phyloP scores from a whole-genome alignment of 306 rosid species.

The Cicer pinnatifidum region DNA sequence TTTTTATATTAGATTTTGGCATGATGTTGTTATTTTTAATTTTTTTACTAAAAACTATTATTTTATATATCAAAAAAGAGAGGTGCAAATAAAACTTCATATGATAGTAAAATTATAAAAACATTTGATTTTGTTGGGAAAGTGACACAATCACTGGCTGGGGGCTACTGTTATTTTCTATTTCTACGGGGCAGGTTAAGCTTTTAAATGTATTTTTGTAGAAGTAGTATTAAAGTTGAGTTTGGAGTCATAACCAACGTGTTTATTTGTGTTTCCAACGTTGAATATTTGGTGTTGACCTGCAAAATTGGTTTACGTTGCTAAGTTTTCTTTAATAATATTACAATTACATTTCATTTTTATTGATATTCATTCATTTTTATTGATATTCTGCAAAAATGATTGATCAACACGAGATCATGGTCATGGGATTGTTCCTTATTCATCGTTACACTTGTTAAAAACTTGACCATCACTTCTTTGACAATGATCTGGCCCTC shows the following conservation, averaged over 20 bases:
- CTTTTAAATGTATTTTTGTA: neutral
- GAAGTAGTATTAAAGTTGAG: slow-evolving; percentile 11
- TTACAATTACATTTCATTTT: neutral
- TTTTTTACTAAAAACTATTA: neutral
- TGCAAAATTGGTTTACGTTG: slow-evolving; percentile 18
- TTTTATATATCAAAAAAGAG: neutral
- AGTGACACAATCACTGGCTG: slow-evolving; percentile 28
- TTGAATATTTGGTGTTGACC: slow-evolving; percentile 25
- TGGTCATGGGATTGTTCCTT: slow-evolving; percentile 36
- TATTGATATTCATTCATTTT: neutral
- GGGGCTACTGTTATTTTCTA: slow-evolving; percentile 4
- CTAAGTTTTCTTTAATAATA: neutral
- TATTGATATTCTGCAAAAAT: slow-evolving; percentile 16
- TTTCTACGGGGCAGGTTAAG: neutral
- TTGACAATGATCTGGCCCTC: slow-evolving; percentile 46
- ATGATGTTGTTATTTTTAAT: neutral
- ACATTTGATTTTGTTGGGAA: neutral
- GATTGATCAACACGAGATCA: slow-evolving; percentile 34
- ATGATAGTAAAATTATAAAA: neutral
- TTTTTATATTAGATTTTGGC: slow-evolving; percentile 4
- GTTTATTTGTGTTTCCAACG: slow-evolving; percentile 16
- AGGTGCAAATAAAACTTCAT: neutral
- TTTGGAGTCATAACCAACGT: slow-evolving; percentile 28
- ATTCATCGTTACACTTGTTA: slow-evolving; percentile 43
- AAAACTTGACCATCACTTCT: slow-evolving; percentile 48